Base-by-base conservation (phyloP, 495 filamentous ascomycete genomes). In the Aspergillus leporis region DNA sequence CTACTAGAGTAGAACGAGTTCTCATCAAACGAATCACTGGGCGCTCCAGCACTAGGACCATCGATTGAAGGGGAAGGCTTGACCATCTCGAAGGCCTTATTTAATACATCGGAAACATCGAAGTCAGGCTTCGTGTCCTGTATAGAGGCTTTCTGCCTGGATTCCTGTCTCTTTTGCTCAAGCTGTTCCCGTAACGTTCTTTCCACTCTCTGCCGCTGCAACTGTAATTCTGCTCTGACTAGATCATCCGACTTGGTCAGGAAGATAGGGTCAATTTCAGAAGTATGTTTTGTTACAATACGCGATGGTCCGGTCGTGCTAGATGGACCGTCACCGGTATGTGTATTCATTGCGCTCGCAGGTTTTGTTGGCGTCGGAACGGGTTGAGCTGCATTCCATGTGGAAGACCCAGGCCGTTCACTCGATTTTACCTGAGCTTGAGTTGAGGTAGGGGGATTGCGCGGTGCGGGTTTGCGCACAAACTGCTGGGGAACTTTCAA, bases 1-100 rank as follows among this genome's bases (percentile, higher is more conserved):
- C 85, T 87, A 78, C 91, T 96, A 48, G 92, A 96, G 76, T 97
- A 96, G 73, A 94, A 93, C n/a, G 90, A 92, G 62, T 94, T 92
- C 66, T 93, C 88, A 73, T 96, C 92, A 73, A 91, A 89, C 12
- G 90, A 93, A 66, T 92, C 90, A 79, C 81, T 87, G 60, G 82
- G 76, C 60, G 82, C 79, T 71, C 80, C 78, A 61, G 71, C 69
- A 55, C 71, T 77, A 74, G 85, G 83, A 56, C 61, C 67, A 61
- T 77, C 75, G 81, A 78, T 77, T 66, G 73, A 65, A 45, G 74
- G 76, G 63, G 86, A 70, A 28, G 87, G 85, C 69, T 83, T 85
- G 60, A 92, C 90, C 61, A 91, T 76, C 49, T 85, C 81, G 63
- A 90, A 76, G 23, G 92, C 92, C 68, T 85, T 86, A 53, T 79